Evolutionary conservation across 371 early-diverging fungal species (phyloP).

Genomic region (Lichtheimia corymbifera): DNA sequence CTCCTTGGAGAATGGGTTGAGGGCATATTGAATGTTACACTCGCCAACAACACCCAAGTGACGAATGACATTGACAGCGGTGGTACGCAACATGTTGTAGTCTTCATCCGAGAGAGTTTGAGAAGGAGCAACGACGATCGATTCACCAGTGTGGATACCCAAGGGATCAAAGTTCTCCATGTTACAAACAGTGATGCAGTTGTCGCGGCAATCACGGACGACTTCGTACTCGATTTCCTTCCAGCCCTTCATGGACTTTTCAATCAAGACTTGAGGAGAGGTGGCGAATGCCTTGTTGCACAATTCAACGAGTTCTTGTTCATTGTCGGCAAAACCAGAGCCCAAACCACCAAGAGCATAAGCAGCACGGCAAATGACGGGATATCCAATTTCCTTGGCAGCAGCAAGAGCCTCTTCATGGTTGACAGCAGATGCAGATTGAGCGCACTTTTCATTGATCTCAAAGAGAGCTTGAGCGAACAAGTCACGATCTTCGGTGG

Average conservation of each 20-base stretch:
- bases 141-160: slow-evolving; percentile 95
- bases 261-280: slow-evolving; percentile 89
- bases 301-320: slow-evolving; percentile 70
- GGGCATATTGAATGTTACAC: slow-evolving; percentile 95
- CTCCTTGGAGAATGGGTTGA: slow-evolving; percentile 84
- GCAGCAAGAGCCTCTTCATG: slow-evolving; percentile 84
- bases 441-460: slow-evolving; percentile 86
- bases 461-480: slow-evolving; percentile 88
- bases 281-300: slow-evolving; percentile 79
- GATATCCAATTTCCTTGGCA: slow-evolving; percentile 84
- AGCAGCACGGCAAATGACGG: slow-evolving; percentile 92
- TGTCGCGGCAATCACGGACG: slow-evolving; percentile 92
- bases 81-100: slow-evolving; percentile 91
- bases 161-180: slow-evolving; percentile 99
- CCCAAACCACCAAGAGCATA: slow-evolving; percentile 95
- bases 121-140: slow-evolving; percentile 94
- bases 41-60: slow-evolving; percentile 97
- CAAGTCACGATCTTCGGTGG: slow-evolving; percentile 92
- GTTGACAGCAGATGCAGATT: slow-evolving; percentile 80
- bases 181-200: slow-evolving; percentile 97
- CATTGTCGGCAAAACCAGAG: slow-evolving; percentile 90
- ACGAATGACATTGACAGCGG: slow-evolving; percentile 92
- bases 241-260: slow-evolving; percentile 96
- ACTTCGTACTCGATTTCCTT: slow-evolving; percentile 98
- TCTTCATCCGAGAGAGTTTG: slow-evolving; percentile 94